Base-by-base conservation (phyloP, 2,329 filamentous ascomycete genomes). In the Neophaeococcomyces mojaviensis region DNA sequence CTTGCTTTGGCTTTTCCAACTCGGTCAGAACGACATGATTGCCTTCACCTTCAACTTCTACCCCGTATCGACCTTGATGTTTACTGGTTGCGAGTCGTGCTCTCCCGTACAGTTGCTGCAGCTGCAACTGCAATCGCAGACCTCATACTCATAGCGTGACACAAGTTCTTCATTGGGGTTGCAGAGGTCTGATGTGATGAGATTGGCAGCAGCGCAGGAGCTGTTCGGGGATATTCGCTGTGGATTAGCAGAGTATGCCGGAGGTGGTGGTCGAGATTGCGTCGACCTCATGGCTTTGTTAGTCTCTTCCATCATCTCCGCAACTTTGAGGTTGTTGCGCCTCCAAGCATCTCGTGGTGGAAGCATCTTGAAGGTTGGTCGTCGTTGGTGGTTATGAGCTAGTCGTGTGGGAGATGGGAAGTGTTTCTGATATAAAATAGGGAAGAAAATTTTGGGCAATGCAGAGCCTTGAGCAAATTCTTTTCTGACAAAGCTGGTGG, bases 1-100 rank as follows among this genome's bases (percentile, higher is more conserved):
- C n/a, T 15, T 15, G 18, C 33, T 15, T 19, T 35, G 30, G 30
- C 10, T 28, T 28, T 28, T 10, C 10, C 24, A 10, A 28, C 5
- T 28, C 24, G 24, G 24, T 28, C 16, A 46, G 16, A 39, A 39
- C 10, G 7, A 46, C 16, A 12, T n/a, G 7, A 20, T 46, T 46
- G 19, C 18, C 35, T 12, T 38, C 18, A 15, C 43, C 43, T 20
- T 46, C 43, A 13, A 46, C 20, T 6, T 16, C 35, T 6, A 28
- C 10, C 4, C 32, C 39, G 33, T 20, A 26, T 46, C 43, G 19
- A 46, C 28, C 8, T 9, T 28, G 43, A 46, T 39, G 10, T 7
- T 46, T 24, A 39, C 19, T 32, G 43, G 24, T 19, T 15, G n/a
- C n/a, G 33, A 5, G 5, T 28, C 24, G 10, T 6, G 10, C 10